Conservation (phyloP, 2,329 filamentous ascomycete species). For the Erysiphe neolycopersici region DNA sequence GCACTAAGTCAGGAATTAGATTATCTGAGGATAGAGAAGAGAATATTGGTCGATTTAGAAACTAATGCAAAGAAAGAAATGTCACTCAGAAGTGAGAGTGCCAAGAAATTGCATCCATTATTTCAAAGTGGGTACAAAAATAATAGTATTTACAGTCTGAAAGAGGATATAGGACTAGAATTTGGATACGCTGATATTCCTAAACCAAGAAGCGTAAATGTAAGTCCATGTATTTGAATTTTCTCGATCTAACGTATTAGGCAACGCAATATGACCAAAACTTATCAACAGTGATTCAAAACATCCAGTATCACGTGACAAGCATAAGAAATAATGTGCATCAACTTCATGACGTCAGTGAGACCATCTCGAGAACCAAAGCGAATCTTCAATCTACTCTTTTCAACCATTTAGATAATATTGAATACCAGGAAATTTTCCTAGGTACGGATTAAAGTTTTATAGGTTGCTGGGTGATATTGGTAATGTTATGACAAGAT, state of each 20-base stretch:
- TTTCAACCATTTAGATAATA: conserved; percentile 9
- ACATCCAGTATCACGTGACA: conserved; percentile 12
- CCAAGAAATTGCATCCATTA: conserved; percentile 11
- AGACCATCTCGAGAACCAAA: conserved; percentile 11
- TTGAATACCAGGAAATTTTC: conserved; percentile 12
- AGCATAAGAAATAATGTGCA: conserved; percentile 12
- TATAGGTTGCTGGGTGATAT: neutral
- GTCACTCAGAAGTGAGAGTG: conserved; percentile 21
- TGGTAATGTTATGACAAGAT: no score
- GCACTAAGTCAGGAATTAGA: conserved; percentile 30
- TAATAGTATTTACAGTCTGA: conserved; percentile 2
- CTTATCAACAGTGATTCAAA: conserved; percentile 7
- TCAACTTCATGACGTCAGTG: conserved; percentile 10
- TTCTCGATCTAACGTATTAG: conserved; percentile 3
- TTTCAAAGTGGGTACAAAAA: conserved; percentile 6
- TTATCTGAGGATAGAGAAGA: conserved; percentile 28
- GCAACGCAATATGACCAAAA: conserved; percentile 9
- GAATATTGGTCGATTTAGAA: conserved; percentile 23
- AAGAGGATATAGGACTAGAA: conserved; percentile 5
- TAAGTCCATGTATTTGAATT: neutral
- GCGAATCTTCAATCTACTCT: conserved; percentile 12
- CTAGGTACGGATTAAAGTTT: conserved; percentile 6
- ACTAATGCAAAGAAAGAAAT: conserved; percentile 28
- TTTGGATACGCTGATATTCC: neutral
- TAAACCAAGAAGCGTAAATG: neutral